These are phyloP conservation scores for Penicillium riverlandense DNA, from an alignment of 495 filamentous ascomycete genomes.

Conservation along the genomic window DNA sequence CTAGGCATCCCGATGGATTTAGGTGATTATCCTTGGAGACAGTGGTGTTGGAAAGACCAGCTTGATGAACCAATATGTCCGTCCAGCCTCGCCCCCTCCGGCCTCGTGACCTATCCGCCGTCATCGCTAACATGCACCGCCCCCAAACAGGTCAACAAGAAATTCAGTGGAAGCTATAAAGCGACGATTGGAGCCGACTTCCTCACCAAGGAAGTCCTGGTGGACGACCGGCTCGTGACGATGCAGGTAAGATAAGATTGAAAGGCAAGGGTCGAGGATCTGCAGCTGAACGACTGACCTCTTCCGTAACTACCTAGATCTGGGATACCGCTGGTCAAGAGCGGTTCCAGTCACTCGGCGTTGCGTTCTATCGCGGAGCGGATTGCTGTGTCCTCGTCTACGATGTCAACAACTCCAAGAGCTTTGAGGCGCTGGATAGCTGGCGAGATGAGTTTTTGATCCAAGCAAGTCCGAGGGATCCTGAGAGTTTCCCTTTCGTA, in stretches of 20 bases:
- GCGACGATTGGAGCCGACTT: conserved; percentile 99
- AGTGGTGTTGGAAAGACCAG: conserved; percentile 98
- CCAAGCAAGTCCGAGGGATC: conserved; percentile 91
- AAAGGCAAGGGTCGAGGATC: no score
- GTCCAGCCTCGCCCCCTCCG: conserved; percentile 23
- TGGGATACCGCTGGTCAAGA: conserved; percentile 99
- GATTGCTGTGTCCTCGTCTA: conserved; percentile 99
- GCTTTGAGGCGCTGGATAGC: conserved; percentile 95
- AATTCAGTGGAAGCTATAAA: conserved; percentile 99
- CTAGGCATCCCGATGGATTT: neutral
- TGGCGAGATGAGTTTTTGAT: conserved; percentile 99
- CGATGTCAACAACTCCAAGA: conserved; percentile 98
- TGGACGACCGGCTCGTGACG: conserved; percentile 93
- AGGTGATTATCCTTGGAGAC: conserved; percentile 98
- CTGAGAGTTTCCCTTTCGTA: conserved; percentile 97
- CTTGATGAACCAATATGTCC: conserved; percentile 99
- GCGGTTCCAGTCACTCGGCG: conserved; percentile 93
- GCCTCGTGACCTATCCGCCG: conserved; percentile 2
- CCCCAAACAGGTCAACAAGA: conserved; percentile 85
- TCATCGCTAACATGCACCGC: conserved; percentile 14
- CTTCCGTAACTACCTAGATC: conserved; percentile 45
- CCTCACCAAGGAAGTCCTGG: conserved; percentile 93
- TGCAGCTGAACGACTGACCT: no score
- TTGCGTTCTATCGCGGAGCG: conserved; percentile 96
- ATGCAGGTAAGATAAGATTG: conserved; percentile 71